These are phyloP conservation scores for Nicotiana rustica DNA, from an alignment of 305 asterid genomes.

Conservation along the genomic window DNA sequence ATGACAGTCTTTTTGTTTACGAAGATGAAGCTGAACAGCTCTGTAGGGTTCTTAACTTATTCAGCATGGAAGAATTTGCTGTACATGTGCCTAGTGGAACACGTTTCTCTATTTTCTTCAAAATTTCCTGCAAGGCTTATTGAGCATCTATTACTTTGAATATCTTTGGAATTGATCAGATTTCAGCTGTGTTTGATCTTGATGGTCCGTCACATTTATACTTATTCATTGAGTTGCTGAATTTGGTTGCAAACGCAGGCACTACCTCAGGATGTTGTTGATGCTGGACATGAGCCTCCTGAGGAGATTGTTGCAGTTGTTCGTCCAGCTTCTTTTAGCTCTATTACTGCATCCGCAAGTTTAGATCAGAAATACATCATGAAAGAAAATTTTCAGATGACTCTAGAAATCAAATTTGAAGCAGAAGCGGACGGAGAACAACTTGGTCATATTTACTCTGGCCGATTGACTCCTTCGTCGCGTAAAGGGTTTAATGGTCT, in stretches of 20 bases:
- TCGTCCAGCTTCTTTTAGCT: slow-evolving; percentile 58
- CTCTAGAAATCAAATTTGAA: slow-evolving; percentile 39
- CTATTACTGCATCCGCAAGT: slow-evolving; percentile 42
- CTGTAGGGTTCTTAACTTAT: background rate
- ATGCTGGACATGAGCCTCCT: slow-evolving; percentile 65
- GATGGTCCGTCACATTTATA: background rate
- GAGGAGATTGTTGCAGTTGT: slow-evolving; percentile 60
- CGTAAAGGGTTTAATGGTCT: slow-evolving; percentile 58
- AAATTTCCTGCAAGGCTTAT: background rate
- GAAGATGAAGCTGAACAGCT: background rate
- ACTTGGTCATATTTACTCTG: slow-evolving; percentile 44
- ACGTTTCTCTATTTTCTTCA: slow-evolving; percentile 2
- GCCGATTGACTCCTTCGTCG: slow-evolving; percentile 40
- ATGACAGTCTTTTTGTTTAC: background rate
- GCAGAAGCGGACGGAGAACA: slow-evolving; percentile 25
- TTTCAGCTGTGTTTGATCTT: slow-evolving; percentile 5
- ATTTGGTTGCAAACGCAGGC: slow-evolving; percentile 46
- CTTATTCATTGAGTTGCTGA: background rate
- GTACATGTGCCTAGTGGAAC: background rate
- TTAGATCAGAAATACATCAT: slow-evolving; percentile 61
- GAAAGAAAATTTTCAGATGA: slow-evolving; percentile 52
- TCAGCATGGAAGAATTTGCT: background rate
- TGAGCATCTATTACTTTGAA: background rate
- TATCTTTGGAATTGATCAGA: background rate
- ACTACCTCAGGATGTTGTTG: slow-evolving; percentile 47